Base-by-base conservation (phyloP, 2,329 filamentous ascomycete genomes). In the Fusarium abutilonis region DNA sequence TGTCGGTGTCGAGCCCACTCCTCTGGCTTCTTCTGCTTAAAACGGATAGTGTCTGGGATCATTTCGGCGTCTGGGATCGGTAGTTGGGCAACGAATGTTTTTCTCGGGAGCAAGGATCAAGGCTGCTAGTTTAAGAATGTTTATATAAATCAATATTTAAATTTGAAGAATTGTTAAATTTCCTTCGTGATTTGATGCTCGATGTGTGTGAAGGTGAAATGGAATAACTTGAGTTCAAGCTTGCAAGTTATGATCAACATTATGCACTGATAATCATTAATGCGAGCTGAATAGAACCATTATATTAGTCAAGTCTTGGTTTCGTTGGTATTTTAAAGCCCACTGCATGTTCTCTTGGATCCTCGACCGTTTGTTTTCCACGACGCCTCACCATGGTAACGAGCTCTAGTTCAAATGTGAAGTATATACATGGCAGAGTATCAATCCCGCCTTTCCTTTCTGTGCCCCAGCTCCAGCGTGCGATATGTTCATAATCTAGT, bases 1-100 rank as follows among this genome's bases (percentile, higher is more conserved):
- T 73, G 93, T 99, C 49, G 95, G 93, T 71, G 95, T 98, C 32
- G 86, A 89, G 76, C 88, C 89, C 26, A 52, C 67, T 15, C 80
- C 87, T 46, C 79, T 89, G 57, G 87, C 82, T 36, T 77, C 78
- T 59, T 72, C 76, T 66, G 82, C 79, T 64, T 84, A 4, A 71
- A 70, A 48, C 15, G 35, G 59, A 47, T 42, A 55, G 11, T 3
- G 13, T 38, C 26, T 29, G 46, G 51, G 43, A 55, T 52, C 42
- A 26, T 49, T 47, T 55, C 31, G 56, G 63, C 57, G 57, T 69
- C 52, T 60, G 45, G 55, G 51, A 45, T 56, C 49, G 52, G 44
- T 55, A 49, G 56, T 60, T 59, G 45, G 57, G 50, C 53, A 48
- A 47, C 52, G 48, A 47, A 36, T 41, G 43, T 54, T 63, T 58